phyloP scores from a whole-genome alignment of 164 flowering plant genomes.

The Magnolia kwangsiensis region DNA sequence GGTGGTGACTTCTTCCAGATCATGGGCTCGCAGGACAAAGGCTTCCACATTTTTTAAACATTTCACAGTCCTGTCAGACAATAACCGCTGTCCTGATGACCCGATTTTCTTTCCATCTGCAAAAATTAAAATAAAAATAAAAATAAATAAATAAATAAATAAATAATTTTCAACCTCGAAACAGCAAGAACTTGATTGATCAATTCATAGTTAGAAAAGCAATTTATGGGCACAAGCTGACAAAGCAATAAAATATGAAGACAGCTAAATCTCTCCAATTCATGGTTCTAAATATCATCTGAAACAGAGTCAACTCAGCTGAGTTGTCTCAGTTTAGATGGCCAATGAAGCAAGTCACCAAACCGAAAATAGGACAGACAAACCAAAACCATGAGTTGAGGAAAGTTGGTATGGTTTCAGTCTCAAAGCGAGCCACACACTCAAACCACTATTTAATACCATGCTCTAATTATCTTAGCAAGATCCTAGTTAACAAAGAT shows the following conservation, averaged over 20 bases:
- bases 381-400: background rate
- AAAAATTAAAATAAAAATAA: background rate
- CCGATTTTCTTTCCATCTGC: conserved; percentile 41
- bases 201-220: background rate
- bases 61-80: conserved; percentile 53
- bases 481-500: background rate
- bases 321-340: background rate
- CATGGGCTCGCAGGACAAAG: conserved; percentile 66
- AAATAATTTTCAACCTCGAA: background rate
- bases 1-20: conserved; percentile 72
- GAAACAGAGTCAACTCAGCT: background rate
- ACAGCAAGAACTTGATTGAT: background rate
- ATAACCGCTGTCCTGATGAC: conserved; percentile 39
- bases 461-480: background rate
- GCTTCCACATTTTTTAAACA: conserved; percentile 82
- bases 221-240: background rate
- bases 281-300: background rate
- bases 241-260: background rate
- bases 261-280: background rate
- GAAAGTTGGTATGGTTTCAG: background rate
- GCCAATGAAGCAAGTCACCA: background rate
- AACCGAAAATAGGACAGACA: background rate
- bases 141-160: too few species aligned
- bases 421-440: too few species aligned
- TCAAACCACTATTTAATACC: background rate